Evolutionary conservation across 805 yeast species (phyloP), one percentile per base, ranked within the genome.

Genomic region (Pichia exigua): DNA sequence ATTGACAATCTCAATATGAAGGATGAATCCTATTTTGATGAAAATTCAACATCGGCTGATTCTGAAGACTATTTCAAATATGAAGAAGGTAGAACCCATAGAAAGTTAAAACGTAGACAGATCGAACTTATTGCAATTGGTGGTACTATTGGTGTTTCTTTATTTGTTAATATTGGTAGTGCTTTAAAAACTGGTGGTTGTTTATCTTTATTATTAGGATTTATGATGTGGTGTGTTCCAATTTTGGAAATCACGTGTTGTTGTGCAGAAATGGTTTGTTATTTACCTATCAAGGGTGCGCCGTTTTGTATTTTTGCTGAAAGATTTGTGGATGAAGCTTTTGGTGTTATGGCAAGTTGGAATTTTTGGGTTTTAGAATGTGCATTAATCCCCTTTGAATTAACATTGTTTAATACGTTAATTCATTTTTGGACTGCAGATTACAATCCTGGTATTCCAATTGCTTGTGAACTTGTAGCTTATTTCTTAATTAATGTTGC

Each of bases 81-180:
- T 46, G 57, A 50, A 49, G 42, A 42, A 24, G 61, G 61, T 20
- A 40, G 48, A 24, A 53, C 51, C 8, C 61, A 59, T 40, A 49
- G 78, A 26, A 65, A 46, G 27, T 49, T 86, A 49, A 68, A 74
- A 54, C 77, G 82, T 48, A 72, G 95, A 54, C 95, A 87, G 67
- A 81, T 86, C 21, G 87, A 85, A 61, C 72, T 86, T 49, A 80
- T 86, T 53, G 88, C 89, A 12, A 83, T 86, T 20, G 87, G 90
- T 47, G 59, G 76, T 41, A 72, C 77, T 11, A 72, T 74, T 49
- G 78, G 77, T 24, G 70, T 74, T 4, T 73, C 76, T 1, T 58
- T 73, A 18, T 73, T 73, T 46, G 76, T 73, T 15, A 65, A 73
- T 39, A 73, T 73, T 42, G 74, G 75, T n/a, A 62, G 62, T 28